A percentile compares a stretch with the other conserved stretches of the same genome.
Conservation (phyloP, 495 filamentous ascomycete genomes). For the Podospora pseudoanserina region DNA sequence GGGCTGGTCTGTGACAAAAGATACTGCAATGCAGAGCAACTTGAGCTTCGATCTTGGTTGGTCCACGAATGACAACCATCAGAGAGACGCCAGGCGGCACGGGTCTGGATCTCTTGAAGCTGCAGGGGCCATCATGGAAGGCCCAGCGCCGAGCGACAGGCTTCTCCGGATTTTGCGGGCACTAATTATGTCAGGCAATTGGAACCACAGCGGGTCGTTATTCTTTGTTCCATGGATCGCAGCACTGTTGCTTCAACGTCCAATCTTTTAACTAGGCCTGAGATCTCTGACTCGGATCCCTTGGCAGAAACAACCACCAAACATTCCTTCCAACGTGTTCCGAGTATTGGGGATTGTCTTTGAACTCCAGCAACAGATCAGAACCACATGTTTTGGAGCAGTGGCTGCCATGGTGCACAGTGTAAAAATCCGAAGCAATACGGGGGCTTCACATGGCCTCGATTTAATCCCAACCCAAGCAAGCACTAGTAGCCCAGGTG, state of each 20-base stretch:
- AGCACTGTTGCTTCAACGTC: not conserved
- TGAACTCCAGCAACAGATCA: not conserved
- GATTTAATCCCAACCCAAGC: not conserved
- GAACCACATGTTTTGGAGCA: not conserved
- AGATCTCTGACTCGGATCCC: too few relatives aligned
- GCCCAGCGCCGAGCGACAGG: not conserved
- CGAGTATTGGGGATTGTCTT: not conserved
- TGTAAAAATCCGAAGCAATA: not conserved
- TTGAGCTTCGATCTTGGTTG: not conserved
- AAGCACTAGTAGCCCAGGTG: not conserved
- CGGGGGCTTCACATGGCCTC: not conserved
- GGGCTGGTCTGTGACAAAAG: not conserved
- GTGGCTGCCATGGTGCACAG: not conserved
- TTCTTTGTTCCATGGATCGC: slow-evolving; percentile 2
- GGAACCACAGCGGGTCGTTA: not conserved
- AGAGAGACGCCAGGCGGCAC: slow-evolving; percentile 9
- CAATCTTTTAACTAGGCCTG: too few relatives aligned
- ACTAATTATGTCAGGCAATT: slow-evolving; percentile 1
- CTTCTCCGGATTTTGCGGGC: slow-evolving; percentile 6
- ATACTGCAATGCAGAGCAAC: slow-evolving; percentile 7
- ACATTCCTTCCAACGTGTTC: too few relatives aligned
- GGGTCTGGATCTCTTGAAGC: slow-evolving; percentile 8
- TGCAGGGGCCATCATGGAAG: slow-evolving; percentile 9
- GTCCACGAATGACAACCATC: slow-evolving; percentile 4
- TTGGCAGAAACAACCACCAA: too few relatives aligned